Evolutionary conservation across 441 rosid genomes (phyloP).

Genomic region (Kokia cookei): DNA sequence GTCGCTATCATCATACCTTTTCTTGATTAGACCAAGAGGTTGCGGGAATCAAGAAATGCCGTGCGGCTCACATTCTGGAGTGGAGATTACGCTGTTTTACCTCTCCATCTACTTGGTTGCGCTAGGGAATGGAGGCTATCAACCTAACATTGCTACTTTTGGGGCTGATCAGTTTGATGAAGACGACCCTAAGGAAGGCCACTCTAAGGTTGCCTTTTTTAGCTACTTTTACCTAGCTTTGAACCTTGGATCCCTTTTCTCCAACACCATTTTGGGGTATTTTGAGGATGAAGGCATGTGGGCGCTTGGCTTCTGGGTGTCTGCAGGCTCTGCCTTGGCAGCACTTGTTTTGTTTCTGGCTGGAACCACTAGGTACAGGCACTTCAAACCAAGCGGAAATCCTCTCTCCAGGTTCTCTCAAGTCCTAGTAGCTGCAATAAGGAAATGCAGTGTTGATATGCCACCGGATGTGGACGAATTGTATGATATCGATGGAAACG

Average conservation of each 20-base stretch:
- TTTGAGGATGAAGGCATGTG: constrained; percentile 89
- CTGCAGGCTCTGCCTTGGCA: constrained; percentile 72
- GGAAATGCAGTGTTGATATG: constrained; percentile 47
- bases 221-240: constrained; percentile 93
- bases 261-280: constrained; percentile 84
- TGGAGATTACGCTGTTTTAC: constrained; percentile 68
- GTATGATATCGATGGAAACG: constrained; percentile 25
- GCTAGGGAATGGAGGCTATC: constrained; percentile 91
- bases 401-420: constrained; percentile 80
- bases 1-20: constrained; percentile 69
- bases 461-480: constrained; percentile 34
- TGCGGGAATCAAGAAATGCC: constrained; percentile 66
- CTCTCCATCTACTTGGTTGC: constrained; percentile 84
- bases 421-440: constrained; percentile 69
- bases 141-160: constrained; percentile 87
- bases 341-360: constrained; percentile 66
- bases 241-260: constrained; percentile 92
- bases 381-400: constrained; percentile 85
- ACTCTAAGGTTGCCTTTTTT: constrained; percentile 80
- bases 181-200: constrained; percentile 71
- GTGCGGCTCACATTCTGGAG: constrained; percentile 62
- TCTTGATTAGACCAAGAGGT: constrained; percentile 74
- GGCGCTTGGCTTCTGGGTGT: constrained; percentile 90
- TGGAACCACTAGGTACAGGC: constrained; percentile 70
- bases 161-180: constrained; percentile 99